Percentiles rank a stretch among this genome's conserved stretches.
Evolutionary conservation across 257 asterid species (phyloP).

Genomic region (Perilla frutescens): DNA sequence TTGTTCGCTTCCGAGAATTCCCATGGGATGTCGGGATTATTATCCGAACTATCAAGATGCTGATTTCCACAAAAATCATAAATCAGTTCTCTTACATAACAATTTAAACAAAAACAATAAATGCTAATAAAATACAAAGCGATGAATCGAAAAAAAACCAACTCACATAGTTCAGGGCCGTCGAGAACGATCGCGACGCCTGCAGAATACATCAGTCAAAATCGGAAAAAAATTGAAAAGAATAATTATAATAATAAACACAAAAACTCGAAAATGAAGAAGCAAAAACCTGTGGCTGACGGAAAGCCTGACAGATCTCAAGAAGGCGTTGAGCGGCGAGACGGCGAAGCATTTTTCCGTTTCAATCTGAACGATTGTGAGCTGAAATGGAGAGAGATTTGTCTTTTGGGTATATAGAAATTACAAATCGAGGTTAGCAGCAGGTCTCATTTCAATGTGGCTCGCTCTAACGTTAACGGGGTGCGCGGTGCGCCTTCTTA

Average conservation of each 20-base stretch:
- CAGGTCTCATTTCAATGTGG: background rate
- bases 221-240: conserved; percentile 17
- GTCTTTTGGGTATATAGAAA: conserved; percentile 24
- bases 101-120: conserved; percentile 8
- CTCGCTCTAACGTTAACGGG: conserved; percentile 31
- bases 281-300: conserved; percentile 67
- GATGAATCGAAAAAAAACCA: background rate
- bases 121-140: conserved; percentile 1
- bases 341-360: conserved; percentile 74
- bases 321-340: conserved; percentile 70
- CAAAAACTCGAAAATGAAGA: conserved; percentile 10
- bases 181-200: conserved; percentile 82
- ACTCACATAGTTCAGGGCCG: conserved; percentile 90
- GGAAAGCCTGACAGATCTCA: conserved; percentile 81
- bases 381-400: conserved; percentile 31
- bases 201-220: conserved; percentile 37
- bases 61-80: conserved; percentile 39
- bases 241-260: background rate
- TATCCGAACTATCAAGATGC: conserved; percentile 89
- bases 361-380: conserved; percentile 29
- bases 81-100: conserved; percentile 4
- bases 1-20: conserved; percentile 70
- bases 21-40: conserved; percentile 85
- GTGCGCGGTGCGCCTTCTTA: conserved; percentile 37
- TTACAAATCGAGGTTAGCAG: conserved; percentile 33